Conservation (phyloP, 208 protist genomes). For the Acanthamoeba castellanii region DNA sequence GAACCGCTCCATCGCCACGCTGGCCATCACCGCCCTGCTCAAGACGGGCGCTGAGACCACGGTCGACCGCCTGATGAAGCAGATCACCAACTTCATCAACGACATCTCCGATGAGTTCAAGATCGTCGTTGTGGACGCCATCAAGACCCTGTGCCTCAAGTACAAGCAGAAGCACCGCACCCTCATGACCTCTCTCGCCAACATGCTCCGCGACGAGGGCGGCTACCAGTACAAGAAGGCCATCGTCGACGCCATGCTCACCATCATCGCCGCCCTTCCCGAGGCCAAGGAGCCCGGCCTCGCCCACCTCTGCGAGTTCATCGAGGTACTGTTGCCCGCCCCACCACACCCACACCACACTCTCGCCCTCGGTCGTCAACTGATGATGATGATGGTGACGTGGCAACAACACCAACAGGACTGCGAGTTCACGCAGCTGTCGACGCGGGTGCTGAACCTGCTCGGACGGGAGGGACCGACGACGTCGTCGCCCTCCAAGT, state of each 20-base stretch:
- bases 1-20: conserved; percentile 97
- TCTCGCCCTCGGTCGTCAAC: no score
- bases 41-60: conserved; percentile 96
- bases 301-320: conserved; percentile 98
- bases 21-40: conserved; percentile 98
- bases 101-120: conserved; percentile 98
- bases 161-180: conserved; percentile 95
- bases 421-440: conserved; percentile 97
- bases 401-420: conserved; percentile 84
- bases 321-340: conserved; percentile 90
- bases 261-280: conserved; percentile 93
- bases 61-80: conserved; percentile 97
- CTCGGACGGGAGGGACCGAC: conserved; percentile 97
- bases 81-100: conserved; percentile 95
- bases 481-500: conserved; percentile 92
- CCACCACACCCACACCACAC: no score
- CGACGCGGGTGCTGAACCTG: conserved; percentile 96
- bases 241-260: conserved; percentile 97
- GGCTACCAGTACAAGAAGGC: conserved; percentile 94
- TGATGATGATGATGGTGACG: no score
- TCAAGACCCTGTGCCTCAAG: conserved; percentile 95
- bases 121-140: conserved; percentile 97
- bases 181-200: conserved; percentile 92
- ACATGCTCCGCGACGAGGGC: conserved; percentile 88
- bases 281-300: conserved; percentile 93